A percentile compares a stretch with the other conserved stretches of the same genome.
Conservation (phyloP, 2,329 filamentous ascomycete genomes). For the Daldinia sp. region DNA sequence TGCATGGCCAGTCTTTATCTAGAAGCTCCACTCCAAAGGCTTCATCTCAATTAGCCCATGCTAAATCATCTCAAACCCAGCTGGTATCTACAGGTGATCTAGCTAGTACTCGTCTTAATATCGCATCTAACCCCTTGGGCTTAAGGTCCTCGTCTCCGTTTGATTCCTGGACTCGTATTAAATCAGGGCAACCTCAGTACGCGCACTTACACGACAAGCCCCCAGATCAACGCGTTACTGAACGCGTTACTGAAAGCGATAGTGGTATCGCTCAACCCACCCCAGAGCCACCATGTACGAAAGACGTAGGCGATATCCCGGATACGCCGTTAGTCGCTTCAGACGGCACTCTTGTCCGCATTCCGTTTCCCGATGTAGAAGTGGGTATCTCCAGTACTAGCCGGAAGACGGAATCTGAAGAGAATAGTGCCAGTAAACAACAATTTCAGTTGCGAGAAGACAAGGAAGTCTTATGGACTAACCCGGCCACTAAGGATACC, state of each 20-base stretch:
- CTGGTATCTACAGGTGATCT: conserved; percentile 37
- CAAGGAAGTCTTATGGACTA: conserved; percentile 62
- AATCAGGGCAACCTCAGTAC: conserved; percentile 44
- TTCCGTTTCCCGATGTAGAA: conserved; percentile 39
- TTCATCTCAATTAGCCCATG: background rate
- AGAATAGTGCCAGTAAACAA: background rate
- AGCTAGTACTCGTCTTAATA: conserved; percentile 47
- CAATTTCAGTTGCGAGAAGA: conserved; percentile 43
- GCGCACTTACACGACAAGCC: conserved; percentile 17
- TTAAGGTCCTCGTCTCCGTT: conserved; percentile 46
- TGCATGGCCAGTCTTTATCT: conserved; percentile 14
- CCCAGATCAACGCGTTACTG: background rate
- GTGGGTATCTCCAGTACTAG: background rate
- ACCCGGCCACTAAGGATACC: conserved; percentile 64
- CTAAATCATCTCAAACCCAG: conserved; percentile 5
- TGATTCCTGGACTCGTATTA: conserved; percentile 50
- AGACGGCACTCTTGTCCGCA: conserved; percentile 39
- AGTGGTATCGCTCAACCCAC: no score
- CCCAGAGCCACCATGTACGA: background rate
- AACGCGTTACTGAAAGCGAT: background rate
- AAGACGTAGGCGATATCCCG: background rate
- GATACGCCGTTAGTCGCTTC: conserved; percentile 36
- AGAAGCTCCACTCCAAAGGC: conserved; percentile 25
- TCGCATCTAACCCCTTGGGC: conserved; percentile 50
- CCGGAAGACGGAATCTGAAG: conserved; percentile 4